These are phyloP conservation scores for Fusarium oxysporum DNA, from an alignment of 2,329 filamentous ascomycete genomes.

Conservation along the genomic window DNA sequence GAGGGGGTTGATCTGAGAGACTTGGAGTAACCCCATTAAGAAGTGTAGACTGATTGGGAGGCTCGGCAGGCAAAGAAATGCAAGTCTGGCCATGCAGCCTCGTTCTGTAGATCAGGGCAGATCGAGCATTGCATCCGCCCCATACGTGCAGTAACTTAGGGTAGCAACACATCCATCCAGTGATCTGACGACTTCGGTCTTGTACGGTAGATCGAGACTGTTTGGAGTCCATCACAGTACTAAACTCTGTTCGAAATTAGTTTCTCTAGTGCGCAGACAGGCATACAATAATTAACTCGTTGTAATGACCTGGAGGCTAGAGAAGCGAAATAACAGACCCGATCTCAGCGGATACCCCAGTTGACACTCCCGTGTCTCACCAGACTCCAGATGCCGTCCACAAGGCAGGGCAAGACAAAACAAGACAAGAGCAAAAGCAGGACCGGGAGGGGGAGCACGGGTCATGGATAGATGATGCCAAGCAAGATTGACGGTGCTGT, in stretches of 20 bases:
- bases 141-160: slow-evolving; percentile 14
- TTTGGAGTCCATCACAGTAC: neutral
- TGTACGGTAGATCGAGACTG: neutral
- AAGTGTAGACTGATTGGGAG: slow-evolving; percentile 1
- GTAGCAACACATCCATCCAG: slow-evolving; percentile 5
- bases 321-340: slow-evolving; percentile 9
- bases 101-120: slow-evolving; percentile 30
- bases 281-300: neutral
- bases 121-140: slow-evolving; percentile 25
- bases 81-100: slow-evolving; percentile 33
- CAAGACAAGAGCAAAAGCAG: slow-evolving; percentile 31
- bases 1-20: neutral
- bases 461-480: slow-evolving; percentile 5
- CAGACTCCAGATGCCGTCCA: slow-evolving; percentile 33
- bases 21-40: slow-evolving; percentile 1
- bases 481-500: slow-evolving; percentile 3
- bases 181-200: neutral
- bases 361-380: slow-evolving; percentile 50
- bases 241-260: neutral
- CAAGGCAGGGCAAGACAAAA: slow-evolving; percentile 43
- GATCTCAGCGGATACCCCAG: slow-evolving; percentile 41
- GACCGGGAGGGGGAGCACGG: neutral
- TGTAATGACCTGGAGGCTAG: neutral
- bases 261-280: neutral
- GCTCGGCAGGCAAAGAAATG: slow-evolving; percentile 22